Evolutionary conservation across 257 asterid genomes (phyloP).

Genomic region (Cynanchum wilfordii): DNA sequence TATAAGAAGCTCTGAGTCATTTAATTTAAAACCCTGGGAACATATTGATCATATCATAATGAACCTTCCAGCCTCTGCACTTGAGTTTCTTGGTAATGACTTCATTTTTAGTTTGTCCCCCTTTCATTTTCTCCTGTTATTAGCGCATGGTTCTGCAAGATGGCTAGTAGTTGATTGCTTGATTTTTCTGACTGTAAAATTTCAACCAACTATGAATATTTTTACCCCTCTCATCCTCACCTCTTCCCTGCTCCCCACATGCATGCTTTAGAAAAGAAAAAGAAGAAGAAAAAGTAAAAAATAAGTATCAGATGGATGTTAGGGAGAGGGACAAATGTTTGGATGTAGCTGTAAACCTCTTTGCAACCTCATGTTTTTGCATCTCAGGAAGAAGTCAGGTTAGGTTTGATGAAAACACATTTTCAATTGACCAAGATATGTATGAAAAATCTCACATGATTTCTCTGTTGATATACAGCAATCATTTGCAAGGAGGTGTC

Average conservation of each 20-base stretch:
- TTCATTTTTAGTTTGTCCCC: background rate
- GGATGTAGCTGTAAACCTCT: background rate
- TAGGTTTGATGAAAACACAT: background rate
- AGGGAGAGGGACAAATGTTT: background rate
- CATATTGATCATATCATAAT: conserved; percentile 86
- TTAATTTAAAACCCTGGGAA: conserved; percentile 73
- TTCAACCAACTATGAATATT: background rate
- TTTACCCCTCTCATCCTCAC: background rate
- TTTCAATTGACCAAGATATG: background rate
- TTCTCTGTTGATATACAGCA: background rate
- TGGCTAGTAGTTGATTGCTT: background rate
- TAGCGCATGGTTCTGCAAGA: background rate
- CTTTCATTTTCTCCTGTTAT: background rate
- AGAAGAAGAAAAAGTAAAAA: background rate
- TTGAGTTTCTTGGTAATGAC: conserved; percentile 73
- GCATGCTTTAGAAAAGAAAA: background rate
- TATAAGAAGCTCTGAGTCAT: conserved; percentile 35
- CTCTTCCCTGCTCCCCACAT: background rate
- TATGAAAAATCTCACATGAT: background rate
- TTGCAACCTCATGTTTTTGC: background rate
- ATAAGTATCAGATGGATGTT: background rate
- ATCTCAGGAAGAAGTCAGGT: background rate
- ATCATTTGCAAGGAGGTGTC: background rate
- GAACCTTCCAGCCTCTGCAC: conserved; percentile 95
- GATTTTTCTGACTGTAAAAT: background rate